Percentiles rank a stretch among this genome's conserved stretches.
These are phyloP conservation scores for Corynespora cassiicola DNA, from an alignment of 2,329 filamentous ascomycete species.

Conservation along the genomic window DNA sequence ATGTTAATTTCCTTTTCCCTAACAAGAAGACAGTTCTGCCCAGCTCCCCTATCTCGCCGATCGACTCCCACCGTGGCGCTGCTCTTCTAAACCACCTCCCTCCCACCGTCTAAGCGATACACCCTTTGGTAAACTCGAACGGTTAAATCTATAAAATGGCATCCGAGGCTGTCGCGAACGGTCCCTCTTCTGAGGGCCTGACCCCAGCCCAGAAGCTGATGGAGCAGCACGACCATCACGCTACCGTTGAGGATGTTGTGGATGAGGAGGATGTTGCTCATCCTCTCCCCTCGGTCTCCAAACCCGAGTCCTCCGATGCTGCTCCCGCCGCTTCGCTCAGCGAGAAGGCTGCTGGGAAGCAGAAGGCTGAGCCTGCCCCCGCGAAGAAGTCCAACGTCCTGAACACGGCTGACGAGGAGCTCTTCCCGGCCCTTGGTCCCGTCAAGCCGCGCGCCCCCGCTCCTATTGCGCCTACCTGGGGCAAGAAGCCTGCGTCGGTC, in stretches of 20 bases:
- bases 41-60: too few species aligned
- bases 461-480: constrained; percentile 77
- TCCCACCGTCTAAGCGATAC: constrained; percentile 42
- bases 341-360: constrained; percentile 72
- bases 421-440: constrained; percentile 89
- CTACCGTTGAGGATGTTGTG: constrained; percentile 78
- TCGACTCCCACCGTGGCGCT: constrained; percentile 33
- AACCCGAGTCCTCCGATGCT: constrained; percentile 26
- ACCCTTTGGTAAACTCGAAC: constrained; percentile 46
- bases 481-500: constrained; percentile 65
- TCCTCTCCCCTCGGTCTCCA: constrained; percentile 58
- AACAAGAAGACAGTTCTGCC: too few species aligned
- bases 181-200: constrained; percentile 40
- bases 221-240: constrained; percentile 69
- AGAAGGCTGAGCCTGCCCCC: constrained; percentile 61
- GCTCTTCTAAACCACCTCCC: constrained; percentile 26
- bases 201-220: constrained; percentile 65
- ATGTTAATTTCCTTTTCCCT: too few species aligned
- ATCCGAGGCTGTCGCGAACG: constrained; percentile 42
- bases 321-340: constrained; percentile 54
- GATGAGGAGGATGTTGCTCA: constrained; percentile 77
- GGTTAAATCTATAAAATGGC: constrained; percentile 47
- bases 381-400: constrained; percentile 55
- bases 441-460: constrained; percentile 67
- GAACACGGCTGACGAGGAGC: constrained; percentile 86